phyloP scores from a whole-genome alignment of 495 filamentous ascomycete species.

The Penicillium paxilli region DNA sequence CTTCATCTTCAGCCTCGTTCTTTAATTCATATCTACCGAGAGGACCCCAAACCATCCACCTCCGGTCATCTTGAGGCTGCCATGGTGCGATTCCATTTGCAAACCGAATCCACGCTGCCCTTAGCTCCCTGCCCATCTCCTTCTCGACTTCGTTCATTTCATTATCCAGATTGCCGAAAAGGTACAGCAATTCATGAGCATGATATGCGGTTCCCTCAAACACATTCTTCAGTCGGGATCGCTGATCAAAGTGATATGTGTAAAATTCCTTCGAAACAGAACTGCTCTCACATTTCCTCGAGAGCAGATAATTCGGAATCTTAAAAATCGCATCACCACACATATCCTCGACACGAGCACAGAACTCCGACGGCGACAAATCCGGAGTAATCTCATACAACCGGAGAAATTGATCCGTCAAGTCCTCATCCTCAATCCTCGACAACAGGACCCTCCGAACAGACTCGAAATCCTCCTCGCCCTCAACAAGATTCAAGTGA shows the following conservation, averaged over 20 bases:
- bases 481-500: conserved; percentile 26
- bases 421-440: conserved; percentile 10
- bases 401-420: conserved; percentile 20
- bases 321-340: conserved; percentile 33
- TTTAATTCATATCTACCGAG: conserved; percentile 11
- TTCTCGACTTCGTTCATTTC: conserved; percentile 20
- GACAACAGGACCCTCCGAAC: conserved; percentile 13
- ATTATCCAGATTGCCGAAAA: conserved; percentile 28
- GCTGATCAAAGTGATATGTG: conserved; percentile 31
- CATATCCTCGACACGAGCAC: conserved; percentile 29
- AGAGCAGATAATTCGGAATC: conserved; percentile 26
- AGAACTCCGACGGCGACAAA: conserved; percentile 7
- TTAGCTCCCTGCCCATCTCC: conserved; percentile 24
- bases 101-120: conserved; percentile 30
- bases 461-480: conserved; percentile 17
- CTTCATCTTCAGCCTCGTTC: conserved; percentile 26
- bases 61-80: neutral
- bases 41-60: conserved; percentile 32
- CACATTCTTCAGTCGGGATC: conserved; percentile 25
- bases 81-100: conserved; percentile 23
- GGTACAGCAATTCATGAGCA: conserved; percentile 33
- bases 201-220: conserved; percentile 33
- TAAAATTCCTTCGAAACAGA: neutral
- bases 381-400: conserved; percentile 18
- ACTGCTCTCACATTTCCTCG: neutral